Evolutionary conservation across 106 monocot species (phyloP).

Genomic region (Triglochin maritima): DNA sequence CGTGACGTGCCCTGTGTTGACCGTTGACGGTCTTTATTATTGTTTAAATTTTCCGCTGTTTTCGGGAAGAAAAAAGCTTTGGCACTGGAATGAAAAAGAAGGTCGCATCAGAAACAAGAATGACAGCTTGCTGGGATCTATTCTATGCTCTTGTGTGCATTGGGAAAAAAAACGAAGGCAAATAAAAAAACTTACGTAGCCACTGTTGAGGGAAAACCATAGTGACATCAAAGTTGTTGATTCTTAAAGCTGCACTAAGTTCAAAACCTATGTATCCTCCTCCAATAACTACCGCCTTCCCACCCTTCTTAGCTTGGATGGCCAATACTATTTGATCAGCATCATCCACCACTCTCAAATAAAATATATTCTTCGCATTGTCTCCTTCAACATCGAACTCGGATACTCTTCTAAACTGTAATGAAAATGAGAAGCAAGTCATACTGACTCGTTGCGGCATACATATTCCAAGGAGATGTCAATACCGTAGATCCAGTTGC

Average conservation of each 20-base stretch:
- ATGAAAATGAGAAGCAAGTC: not conserved
- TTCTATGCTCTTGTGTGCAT: not conserved
- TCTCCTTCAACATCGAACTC: constrained; percentile 93
- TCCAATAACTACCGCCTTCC: constrained; percentile 81
- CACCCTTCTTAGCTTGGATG: constrained; percentile 69
- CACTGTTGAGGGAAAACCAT: constrained; percentile 96
- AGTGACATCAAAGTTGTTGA: constrained; percentile 73
- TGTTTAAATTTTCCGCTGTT: too few relatives aligned
- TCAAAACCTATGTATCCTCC: constrained; percentile 97
- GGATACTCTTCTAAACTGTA: constrained; percentile 61
- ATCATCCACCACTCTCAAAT: constrained; percentile 83
- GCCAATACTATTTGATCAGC: constrained; percentile 70
- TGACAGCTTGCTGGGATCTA: not conserved
- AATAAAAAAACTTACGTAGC: constrained; percentile 78
- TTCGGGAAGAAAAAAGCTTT: constrained; percentile 63
- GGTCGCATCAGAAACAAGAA: not conserved
- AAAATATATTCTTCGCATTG: constrained; percentile 72
- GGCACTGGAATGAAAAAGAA: constrained; percentile 41
- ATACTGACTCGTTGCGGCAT: too few relatives aligned
- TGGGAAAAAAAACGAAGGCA: too few relatives aligned
- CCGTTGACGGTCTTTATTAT: too few relatives aligned
- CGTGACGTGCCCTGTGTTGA: too few relatives aligned
- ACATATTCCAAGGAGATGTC: not conserved
- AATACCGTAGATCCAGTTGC: constrained; percentile 84
- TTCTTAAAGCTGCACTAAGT: constrained; percentile 44